Conservation (phyloP, 441 rosid species). For the Populus hybrid region DNA sequence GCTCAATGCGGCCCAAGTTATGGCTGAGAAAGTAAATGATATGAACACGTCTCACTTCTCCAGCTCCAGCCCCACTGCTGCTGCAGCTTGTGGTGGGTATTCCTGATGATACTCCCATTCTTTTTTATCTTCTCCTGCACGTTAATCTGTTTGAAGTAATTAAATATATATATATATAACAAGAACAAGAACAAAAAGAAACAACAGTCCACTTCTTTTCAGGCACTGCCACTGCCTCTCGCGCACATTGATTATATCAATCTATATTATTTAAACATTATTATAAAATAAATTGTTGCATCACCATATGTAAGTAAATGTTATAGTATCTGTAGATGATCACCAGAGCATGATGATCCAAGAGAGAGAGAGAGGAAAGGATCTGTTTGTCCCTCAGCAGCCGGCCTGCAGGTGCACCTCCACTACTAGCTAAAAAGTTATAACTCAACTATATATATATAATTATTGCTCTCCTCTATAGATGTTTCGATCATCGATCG, state of each 20-base stretch:
- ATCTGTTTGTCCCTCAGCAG: slow-evolving; percentile 20
- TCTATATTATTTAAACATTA: background rate
- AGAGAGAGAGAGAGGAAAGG: background rate
- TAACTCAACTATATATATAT: background rate
- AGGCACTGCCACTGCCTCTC: background rate
- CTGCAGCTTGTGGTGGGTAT: background rate
- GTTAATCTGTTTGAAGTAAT: background rate
- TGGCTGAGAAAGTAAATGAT: slow-evolving; percentile 59
- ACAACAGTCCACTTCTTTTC: slow-evolving; percentile 7
- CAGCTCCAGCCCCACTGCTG: slow-evolving; percentile 25
- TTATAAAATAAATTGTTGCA: background rate
- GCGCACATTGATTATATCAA: background rate
- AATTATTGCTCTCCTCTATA: background rate
- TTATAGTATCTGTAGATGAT: background rate
- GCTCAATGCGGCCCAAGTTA: slow-evolving; percentile 44
- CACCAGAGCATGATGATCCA: background rate
- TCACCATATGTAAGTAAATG: no score
- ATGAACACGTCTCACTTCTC: slow-evolving; percentile 54
- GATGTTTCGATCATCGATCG: background rate
- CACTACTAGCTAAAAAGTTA: background rate
- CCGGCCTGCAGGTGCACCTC: slow-evolving; percentile 21
- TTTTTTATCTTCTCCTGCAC: slow-evolving; percentile 7
- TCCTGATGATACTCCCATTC: slow-evolving; percentile 21
- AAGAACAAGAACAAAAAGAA: slow-evolving; percentile 2
- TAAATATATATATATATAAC: background rate